Evolutionary conservation across 495 filamentous ascomycete species (phyloP), one percentile per base, ranked within the genome.

Genomic region (Penicillium roqueforti): DNA sequence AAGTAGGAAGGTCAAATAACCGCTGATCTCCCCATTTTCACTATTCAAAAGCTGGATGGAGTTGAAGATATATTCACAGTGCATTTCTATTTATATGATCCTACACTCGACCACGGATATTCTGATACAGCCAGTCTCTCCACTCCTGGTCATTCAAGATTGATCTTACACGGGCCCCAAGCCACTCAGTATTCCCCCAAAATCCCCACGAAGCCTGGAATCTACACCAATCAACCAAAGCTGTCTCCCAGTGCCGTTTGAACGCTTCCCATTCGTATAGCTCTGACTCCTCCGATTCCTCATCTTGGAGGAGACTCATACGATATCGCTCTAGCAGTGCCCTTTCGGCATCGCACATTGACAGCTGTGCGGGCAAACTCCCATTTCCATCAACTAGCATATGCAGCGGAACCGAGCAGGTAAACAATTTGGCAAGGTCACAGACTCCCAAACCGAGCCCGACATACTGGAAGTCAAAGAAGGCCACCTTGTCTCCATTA

Each of bases 121-220:
- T 56, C 55, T 47, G 47, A 41, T 56, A 36, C 13, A 74, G 51
- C 69, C 71, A 72, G 29, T 53, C 50, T 44, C 63, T 60, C 71
- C 71, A 74, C 26, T 29, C 51, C 25, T 49, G 54, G 44, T 71
- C 61, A 23, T 39, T 38, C 38, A 74, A 23, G 7, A 74, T 74
- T 6, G 65, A 71, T 36, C 66, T 60, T 1, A 74, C 71, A 34
- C 71, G 64, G 3, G 69, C 69, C 46, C 69, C 64, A 22, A 74
- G 66, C 71, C 71, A 74, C 52, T 72, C 68, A 0, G 71, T 74
- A 32, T 74, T 72, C 7, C 71, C 71, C 71, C 71, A 74, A 32
- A 74, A 74, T 0, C 71, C 71, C 71, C 71, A 74, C 3, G 71
- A 74, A 1, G 71, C 71, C 57, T 74, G 71, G 45, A 74, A 74